Base-by-base conservation (phyloP, 1,284 basidiomycete species). In the Sparassis latifolia region DNA sequence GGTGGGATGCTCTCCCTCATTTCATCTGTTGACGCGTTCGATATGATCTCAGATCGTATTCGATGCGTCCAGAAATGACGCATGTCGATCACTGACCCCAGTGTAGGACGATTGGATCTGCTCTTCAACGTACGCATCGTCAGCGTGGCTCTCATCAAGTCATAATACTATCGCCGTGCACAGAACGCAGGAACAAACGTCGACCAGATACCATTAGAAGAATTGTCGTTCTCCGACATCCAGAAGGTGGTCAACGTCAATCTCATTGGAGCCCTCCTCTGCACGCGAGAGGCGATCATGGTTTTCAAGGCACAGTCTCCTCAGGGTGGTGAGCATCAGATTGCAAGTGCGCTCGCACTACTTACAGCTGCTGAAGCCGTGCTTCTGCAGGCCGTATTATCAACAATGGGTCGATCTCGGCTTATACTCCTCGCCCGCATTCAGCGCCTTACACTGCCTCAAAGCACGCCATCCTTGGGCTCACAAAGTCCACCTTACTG, bases 331-430 rank as follows among this genome's bases (percentile, higher is more conserved):
- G 60, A 55, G 69, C 55, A 1, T 20, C 20, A 20, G 12, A 3
- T 37, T 20, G 20, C 20, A 20, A 20, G 20, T 20, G 20, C 20
- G 20, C 20, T 20, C 20, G 20, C 20, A 20, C 20, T 20, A 20
- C 20, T 20, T 20, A 20, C 20, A 20, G 20, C 20, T 20, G 20
- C 20, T 20, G 20, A 20, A 20, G 20, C 20, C 20, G 20, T 20
- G 20, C 20, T 20, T 28, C 10, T 33, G 2, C 53, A 82, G 81
- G 82, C 2, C 77, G 86, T 10, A 88, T 93, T 58, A 86, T 92
- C 68, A 92, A 92, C 70, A 91, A 92, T 57, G 88, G 89, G 5
- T 89, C 84, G 38, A 77, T 92, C 50, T 81, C 86, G 0, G 86
- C 89, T 0, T 78, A 85, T 55, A 73, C 80, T 1, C 89, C 90